Conservation (phyloP, 1,284 basidiomycete genomes). For the Leccinum olivaceoglutinosum region DNA sequence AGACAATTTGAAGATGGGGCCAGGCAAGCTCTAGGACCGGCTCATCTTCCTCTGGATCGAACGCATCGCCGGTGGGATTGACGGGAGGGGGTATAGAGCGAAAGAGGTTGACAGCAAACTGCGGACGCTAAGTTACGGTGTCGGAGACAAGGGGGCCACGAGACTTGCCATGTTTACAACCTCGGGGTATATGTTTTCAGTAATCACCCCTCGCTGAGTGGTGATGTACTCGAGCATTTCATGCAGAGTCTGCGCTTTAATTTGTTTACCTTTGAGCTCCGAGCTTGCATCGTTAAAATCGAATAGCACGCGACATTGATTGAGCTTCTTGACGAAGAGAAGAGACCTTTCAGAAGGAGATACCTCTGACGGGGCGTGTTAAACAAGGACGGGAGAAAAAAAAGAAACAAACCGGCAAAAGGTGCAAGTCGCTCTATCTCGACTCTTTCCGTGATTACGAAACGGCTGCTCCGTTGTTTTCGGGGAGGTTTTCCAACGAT, state of each 20-base stretch:
- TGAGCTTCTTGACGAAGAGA: slow-evolving; percentile 91
- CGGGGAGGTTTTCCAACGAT: slow-evolving; percentile 92
- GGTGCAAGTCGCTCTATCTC: slow-evolving; percentile 93
- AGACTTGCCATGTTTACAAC: slow-evolving; percentile 90
- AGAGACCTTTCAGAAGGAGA: slow-evolving; percentile 84
- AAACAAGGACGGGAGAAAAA: not conserved
- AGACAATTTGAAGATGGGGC: slow-evolving; percentile 99
- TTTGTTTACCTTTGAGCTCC: slow-evolving; percentile 95
- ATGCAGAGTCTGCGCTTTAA: slow-evolving; percentile 96
- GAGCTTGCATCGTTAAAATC: slow-evolving; percentile 98
- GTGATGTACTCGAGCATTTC: slow-evolving; percentile 99
- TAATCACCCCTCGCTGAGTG: slow-evolving; percentile 93
- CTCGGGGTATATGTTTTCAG: slow-evolving; percentile 97
- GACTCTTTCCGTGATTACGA: slow-evolving; percentile 93
- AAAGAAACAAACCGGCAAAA: slow-evolving; percentile 68
- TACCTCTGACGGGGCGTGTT: slow-evolving; percentile 60
- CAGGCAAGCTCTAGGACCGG: slow-evolving; percentile 98
- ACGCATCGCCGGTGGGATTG: slow-evolving; percentile 96
- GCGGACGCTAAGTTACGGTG: slow-evolving; percentile 13
- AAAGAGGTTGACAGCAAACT: slow-evolving; percentile 98
- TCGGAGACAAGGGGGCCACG: slow-evolving; percentile 4
- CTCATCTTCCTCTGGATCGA: slow-evolving; percentile 99
- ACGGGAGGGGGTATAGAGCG: slow-evolving; percentile 99
- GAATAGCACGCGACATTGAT: slow-evolving; percentile 95
- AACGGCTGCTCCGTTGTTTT: slow-evolving; percentile 93